A percentile compares a stretch with the other conserved stretches of the same genome.
phyloP scores from a whole-genome alignment of 495 filamentous ascomycete species.

The Penicillium macrosclerotiorum region DNA sequence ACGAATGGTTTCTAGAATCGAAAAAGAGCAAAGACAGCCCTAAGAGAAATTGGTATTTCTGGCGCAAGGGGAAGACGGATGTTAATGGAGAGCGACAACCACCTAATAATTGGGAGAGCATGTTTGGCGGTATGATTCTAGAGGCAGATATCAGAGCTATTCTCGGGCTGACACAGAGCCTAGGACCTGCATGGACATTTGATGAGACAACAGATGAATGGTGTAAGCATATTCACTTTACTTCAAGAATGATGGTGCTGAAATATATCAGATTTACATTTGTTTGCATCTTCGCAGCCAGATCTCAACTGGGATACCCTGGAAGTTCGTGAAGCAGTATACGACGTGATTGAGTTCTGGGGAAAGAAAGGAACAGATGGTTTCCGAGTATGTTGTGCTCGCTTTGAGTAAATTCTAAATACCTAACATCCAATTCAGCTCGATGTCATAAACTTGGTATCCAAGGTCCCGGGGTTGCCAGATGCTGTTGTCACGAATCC shows the following conservation, averaged over 20 bases:
- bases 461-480: conserved; percentile 53
- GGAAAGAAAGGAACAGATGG: conserved; percentile 59
- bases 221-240: too few relatives aligned
- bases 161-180: not conserved
- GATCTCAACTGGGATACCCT: conserved; percentile 71
- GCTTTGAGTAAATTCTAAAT: too few relatives aligned
- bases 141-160: not conserved
- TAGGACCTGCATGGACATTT: conserved; percentile 55
- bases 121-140: conserved; percentile 32
- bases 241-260: too few relatives aligned
- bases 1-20: conserved; percentile 64
- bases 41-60: conserved; percentile 66
- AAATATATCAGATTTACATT: too few relatives aligned
- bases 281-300: conserved; percentile 61
- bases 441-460: conserved; percentile 61
- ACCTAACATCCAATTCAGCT: too few relatives aligned
- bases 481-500: conserved; percentile 54
- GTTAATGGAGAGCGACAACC: conserved; percentile 50
- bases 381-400: too few relatives aligned
- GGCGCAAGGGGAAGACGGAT: conserved; percentile 47
- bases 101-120: conserved; percentile 59
- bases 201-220: conserved; percentile 60
- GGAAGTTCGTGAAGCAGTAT: conserved; percentile 55
- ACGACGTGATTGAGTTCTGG: conserved; percentile 65
- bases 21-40: conserved; percentile 46